Evolutionary conservation across 1,284 basidiomycete genomes (phyloP).

Genomic region (Moniliella sp.): DNA sequence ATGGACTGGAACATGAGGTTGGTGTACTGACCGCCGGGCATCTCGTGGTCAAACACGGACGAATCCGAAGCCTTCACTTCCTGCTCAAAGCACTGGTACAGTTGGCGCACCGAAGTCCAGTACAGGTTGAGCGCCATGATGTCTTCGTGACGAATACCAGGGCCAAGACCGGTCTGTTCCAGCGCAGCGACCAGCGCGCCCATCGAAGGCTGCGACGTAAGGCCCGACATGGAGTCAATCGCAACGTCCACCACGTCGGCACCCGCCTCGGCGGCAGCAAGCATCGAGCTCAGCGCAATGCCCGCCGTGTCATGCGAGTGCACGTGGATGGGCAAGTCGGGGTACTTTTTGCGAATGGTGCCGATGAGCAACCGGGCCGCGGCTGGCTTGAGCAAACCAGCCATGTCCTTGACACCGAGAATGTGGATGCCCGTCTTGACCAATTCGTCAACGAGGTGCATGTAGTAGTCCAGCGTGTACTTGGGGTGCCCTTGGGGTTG

Average conservation of each 20-base stretch:
- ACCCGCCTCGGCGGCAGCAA: slow-evolving; percentile 80
- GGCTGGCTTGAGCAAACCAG: slow-evolving; percentile 82
- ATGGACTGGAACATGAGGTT: slow-evolving; percentile 73
- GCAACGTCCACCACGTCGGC: slow-evolving; percentile 96
- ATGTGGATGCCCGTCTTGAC: slow-evolving; percentile 90
- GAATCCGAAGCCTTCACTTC: slow-evolving; percentile 69
- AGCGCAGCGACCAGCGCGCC: slow-evolving; percentile 80
- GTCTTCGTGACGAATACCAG: slow-evolving; percentile 87
- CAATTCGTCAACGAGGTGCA: slow-evolving; percentile 80
- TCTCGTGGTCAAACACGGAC: slow-evolving; percentile 95
- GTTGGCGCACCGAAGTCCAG: slow-evolving; percentile 87
- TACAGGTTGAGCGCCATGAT: slow-evolving; percentile 93
- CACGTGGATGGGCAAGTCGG: slow-evolving; percentile 92
- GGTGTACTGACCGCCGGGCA: slow-evolving; percentile 62
- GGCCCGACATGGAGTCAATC: slow-evolving; percentile 83
- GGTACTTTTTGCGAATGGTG: slow-evolving; percentile 81
- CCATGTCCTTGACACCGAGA: slow-evolving; percentile 98
- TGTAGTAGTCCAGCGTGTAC: slow-evolving; percentile 93
- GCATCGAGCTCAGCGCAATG: slow-evolving; percentile 86
- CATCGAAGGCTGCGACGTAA: slow-evolving; percentile 97
- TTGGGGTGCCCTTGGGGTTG: slow-evolving; percentile 78
- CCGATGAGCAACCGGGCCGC: slow-evolving; percentile 80
- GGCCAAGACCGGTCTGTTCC: slow-evolving; percentile 81
- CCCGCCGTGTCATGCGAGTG: slow-evolving; percentile 99
- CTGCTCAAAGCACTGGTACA: slow-evolving; percentile 93